Base-by-base conservation (phyloP, 305 asterid species). In the Galium porrigens region DNA sequence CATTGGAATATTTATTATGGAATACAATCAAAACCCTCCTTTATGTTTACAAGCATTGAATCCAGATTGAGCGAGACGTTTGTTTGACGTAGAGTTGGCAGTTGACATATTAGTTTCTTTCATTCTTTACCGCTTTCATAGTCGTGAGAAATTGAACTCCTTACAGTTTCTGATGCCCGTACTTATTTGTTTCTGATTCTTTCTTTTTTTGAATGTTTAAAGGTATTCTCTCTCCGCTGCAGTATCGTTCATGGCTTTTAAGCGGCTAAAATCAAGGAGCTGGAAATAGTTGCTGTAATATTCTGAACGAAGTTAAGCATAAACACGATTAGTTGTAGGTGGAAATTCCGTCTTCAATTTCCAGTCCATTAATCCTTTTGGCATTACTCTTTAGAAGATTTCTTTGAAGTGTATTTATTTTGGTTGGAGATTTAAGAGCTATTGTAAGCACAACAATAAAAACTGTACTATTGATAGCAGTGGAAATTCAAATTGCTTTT, bases 151-250 rank as follows among this genome's bases (percentile, higher is more conserved):
- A 36, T 36, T 36, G 42, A 36, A 36, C 9, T 9, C 41, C 18
- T 37, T 27, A 3, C 3, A 14, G 6, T n/a, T 32, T 17, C 59
- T 48, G 6, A n/a, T 65, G 27, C 22, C 34, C 1, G 6, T 46
- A 46, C 0, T n/a, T 29, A 30, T 20, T 20, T 1, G 61, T 17
- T 53, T 11, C 70, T 73, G 33, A 61, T 12, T 63, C 10, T 49
- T 58, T 61, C 8, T 6, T 18, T 7, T 15, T 14, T n/a, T n/a
- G 1, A 15, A 14, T 65, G 42, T 63, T 68, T 76, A 83, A 75
- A 91, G 96, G 98, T 88, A 91, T 75, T 79, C 98, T 65, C 81
- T 88, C 42, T 91, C 96, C 17, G 94, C 89, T 53, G 96, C 98
- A 36, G 95, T 91, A 57, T 86, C 95, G 12, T 85, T 78, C 76